Evolutionary conservation across 108 stramenopile species (phyloP), one percentile per base, ranked within the genome.

Genomic region (Bacterosira constricta): DNA sequence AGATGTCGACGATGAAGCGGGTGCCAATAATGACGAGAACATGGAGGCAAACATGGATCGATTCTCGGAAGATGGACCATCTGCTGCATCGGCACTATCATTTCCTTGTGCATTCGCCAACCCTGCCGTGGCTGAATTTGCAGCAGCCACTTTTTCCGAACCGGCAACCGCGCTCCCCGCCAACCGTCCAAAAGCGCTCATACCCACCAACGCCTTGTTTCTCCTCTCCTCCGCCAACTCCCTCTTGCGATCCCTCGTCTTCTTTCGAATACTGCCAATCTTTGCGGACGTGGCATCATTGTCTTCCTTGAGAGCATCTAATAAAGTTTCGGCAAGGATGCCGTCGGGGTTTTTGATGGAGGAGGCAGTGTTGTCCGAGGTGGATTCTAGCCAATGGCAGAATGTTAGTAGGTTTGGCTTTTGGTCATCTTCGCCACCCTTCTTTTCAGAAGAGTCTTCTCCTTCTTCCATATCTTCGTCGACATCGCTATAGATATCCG

Each of bases 351-450:
- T 83, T n/a, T 77, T 64, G 6, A 90, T 73, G 27, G 54, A 56
- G 4, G 66, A 50, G 11, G 76, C 55, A 10, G 63, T 42, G 52
- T 88, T 87, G 62, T 92, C 90, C 30, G 90, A 91, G 25, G 93
- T 94, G 10, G 86, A 75, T 73, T 94, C 93, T 20, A 94, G 71
- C 93, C 93, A 94, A 67, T 94, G 90, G 58, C 90, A 88, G 17
- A 75, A 39, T 20, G 69, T 79, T 18, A 90, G 51, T 31, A 94
- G 69, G 13, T 53, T 53, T n/a, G n/a, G n/a, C 20, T 52, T 15
- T 0, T 8, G 6, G 18, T 32, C 49, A 27, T 34, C 59, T 20
- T 53, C 51, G 27, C 63, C 11, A 55, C 63, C 44, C n/a, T n/a
- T n/a, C n/a, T n/a, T n/a, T n/a, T n/a, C n/a, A 69, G 41, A 35